phyloP scores from a whole-genome alignment of 1,284 basidiomycete species.

The Heliocybe sulcata region DNA sequence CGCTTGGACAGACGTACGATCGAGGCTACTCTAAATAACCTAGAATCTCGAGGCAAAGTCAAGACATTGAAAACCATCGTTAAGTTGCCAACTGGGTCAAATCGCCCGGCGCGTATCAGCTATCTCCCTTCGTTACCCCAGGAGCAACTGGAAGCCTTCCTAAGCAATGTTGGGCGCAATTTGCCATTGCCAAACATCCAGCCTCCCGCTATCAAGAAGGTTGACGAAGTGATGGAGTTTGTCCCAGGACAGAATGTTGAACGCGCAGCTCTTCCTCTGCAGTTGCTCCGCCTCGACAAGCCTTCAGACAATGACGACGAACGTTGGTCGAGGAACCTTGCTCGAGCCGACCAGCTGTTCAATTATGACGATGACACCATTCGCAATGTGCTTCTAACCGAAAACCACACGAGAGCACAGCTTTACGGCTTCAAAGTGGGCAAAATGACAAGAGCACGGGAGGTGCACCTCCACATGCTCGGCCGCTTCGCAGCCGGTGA shows the following conservation, averaged over 20 bases:
- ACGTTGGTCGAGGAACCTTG: constrained; percentile 34
- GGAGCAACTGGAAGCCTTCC: constrained; percentile 43
- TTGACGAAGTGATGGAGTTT: constrained; percentile 48
- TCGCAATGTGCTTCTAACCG: constrained; percentile 52
- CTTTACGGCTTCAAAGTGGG: constrained; percentile 63
- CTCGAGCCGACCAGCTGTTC: constrained; percentile 41
- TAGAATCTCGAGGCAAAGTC: constrained; percentile 57
- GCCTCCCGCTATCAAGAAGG: constrained; percentile 28
- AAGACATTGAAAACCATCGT: constrained; percentile 59
- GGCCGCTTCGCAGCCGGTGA: constrained; percentile 34
- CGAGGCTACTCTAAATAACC: constrained; percentile 43
- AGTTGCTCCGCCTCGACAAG: constrained; percentile 34
- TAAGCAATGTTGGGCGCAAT: constrained; percentile 40
- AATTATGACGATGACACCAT: constrained; percentile 42
- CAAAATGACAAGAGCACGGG: constrained; percentile 51
- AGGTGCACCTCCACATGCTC: constrained; percentile 52
- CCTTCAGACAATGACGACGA: constrained; percentile 30
- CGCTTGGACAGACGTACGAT: constrained; percentile 70
- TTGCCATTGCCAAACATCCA: constrained; percentile 22
- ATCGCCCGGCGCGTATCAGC: constrained; percentile 47
- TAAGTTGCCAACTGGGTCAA: constrained; percentile 42
- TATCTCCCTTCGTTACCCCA: constrained; percentile 51
- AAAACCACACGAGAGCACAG: constrained; percentile 60
- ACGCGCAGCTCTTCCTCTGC: constrained; percentile 27
- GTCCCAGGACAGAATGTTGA: constrained; percentile 29